Evolutionary conservation across 768 basidiomycete species (phyloP).

Genomic region (Trametopsis cervina): DNA sequence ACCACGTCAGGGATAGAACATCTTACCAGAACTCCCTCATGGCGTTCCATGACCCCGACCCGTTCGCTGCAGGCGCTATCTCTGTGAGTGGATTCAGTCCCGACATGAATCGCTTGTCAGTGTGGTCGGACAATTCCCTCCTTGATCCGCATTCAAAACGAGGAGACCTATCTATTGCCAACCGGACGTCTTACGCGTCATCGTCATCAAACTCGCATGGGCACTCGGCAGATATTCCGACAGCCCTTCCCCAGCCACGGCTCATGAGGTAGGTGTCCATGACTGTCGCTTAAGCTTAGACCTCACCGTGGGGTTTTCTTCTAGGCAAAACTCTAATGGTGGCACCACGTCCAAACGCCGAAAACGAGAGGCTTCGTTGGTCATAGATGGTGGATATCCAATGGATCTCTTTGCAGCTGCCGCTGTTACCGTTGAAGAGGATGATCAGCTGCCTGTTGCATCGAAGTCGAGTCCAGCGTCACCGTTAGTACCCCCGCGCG

Average conservation of each 20-base stretch:
- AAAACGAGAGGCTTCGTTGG: not conserved
- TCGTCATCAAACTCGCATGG: conserved; percentile 49
- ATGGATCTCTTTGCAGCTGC: not conserved
- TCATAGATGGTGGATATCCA: not conserved
- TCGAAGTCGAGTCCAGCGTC: not conserved
- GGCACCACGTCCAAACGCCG: not conserved
- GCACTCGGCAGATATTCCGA: conserved; percentile 10
- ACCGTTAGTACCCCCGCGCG: not conserved
- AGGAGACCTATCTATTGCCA: conserved; percentile 27
- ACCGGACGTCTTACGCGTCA: conserved; percentile 49
- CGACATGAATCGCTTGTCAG: conserved; percentile 45
- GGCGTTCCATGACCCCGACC: conserved; percentile 58
- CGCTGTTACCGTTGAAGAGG: not conserved
- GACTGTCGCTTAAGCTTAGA: not conserved
- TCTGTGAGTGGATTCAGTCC: conserved; percentile 31
- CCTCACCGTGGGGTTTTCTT: not conserved
- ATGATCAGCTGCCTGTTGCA: not conserved
- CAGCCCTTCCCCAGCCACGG: not conserved
- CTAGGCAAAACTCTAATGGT: not conserved
- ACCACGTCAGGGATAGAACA: conserved; percentile 26
- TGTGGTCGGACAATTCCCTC: conserved; percentile 44
- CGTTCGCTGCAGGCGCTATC: conserved; percentile 49
- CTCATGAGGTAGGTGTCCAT: not conserved
- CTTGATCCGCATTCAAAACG: conserved; percentile 37
- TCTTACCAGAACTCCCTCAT: conserved; percentile 46